A percentile compares a stretch with the other conserved stretches of the same genome.
Conservation (phyloP, 331 rosid species). For the Saraca asoca region DNA sequence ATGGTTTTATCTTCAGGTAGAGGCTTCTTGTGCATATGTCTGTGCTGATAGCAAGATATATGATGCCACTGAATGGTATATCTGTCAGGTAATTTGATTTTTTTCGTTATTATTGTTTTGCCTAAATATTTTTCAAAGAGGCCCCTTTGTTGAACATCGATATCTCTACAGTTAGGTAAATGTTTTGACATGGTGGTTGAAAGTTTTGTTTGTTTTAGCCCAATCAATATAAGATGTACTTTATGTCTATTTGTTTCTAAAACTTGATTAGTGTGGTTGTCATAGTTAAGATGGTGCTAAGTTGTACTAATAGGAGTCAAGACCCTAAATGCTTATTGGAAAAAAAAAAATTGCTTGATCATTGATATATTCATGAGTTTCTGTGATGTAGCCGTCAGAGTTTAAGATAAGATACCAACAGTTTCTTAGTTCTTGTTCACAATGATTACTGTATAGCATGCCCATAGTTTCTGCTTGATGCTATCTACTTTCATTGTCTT, state of each 20-base stretch:
- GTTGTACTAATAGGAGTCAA: neutral
- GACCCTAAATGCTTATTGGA: neutral
- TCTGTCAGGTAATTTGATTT: slow-evolving; percentile 76
- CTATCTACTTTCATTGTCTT: neutral
- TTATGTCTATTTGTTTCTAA: neutral
- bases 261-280: neutral
- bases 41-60: slow-evolving; percentile 93
- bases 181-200: slow-evolving; percentile 18
- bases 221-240: neutral
- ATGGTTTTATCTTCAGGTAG: slow-evolving; percentile 55
- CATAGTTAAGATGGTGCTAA: neutral
- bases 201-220: slow-evolving; percentile 15
- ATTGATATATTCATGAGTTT: too few species aligned
- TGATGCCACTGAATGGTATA: slow-evolving; percentile 94
- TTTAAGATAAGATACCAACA: slow-evolving; percentile 7
- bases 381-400: too few species aligned
- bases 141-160: neutral
- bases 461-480: neutral
- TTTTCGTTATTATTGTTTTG: neutral
- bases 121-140: too few species aligned
- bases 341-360: neutral
- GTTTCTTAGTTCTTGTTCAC: neutral
- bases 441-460: too few species aligned
- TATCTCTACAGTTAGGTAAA: neutral
- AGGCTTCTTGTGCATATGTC: slow-evolving; percentile 72